These are phyloP conservation scores for Prunus mira DNA, from an alignment of 306 rosid genomes.

Conservation along the genomic window DNA sequence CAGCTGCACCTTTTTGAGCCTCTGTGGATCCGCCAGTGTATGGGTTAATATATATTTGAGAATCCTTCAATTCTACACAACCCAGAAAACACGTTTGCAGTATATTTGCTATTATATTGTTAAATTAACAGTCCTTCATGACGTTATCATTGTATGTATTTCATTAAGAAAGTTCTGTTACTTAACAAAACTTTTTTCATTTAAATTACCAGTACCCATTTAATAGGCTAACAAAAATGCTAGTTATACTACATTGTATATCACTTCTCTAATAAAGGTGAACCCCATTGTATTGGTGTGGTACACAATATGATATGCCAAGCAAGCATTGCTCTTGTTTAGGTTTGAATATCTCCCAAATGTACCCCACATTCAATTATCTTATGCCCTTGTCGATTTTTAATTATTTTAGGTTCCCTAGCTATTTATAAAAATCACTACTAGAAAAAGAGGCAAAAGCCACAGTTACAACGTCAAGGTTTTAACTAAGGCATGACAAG, in stretches of 20 bases:
- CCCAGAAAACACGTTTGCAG: neutral
- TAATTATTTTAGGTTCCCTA: too few species aligned
- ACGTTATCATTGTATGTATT: neutral
- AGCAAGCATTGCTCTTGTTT: too few species aligned
- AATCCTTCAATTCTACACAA: neutral
- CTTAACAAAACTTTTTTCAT: neutral
- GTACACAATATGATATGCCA: too few species aligned
- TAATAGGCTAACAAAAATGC: neutral
- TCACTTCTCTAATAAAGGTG: too few species aligned
- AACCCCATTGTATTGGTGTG: too few species aligned
- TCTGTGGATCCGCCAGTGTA: neutral
- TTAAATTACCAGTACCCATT: neutral
- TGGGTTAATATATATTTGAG: neutral
- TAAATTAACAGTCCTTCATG: neutral
- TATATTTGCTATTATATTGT: neutral
- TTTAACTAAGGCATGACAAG: too few species aligned
- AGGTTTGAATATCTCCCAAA: too few species aligned
- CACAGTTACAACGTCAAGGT: too few species aligned
- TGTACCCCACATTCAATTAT: neutral
- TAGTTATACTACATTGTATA: too few species aligned
- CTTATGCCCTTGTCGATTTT: neutral
- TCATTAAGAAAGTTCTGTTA: neutral
- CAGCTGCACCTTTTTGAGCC: too few species aligned
- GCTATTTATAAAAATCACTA: too few species aligned
- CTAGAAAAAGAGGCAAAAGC: too few species aligned